Evolutionary conservation across 257 asterid species (phyloP).

Genomic region (Leonotis leonurus): DNA sequence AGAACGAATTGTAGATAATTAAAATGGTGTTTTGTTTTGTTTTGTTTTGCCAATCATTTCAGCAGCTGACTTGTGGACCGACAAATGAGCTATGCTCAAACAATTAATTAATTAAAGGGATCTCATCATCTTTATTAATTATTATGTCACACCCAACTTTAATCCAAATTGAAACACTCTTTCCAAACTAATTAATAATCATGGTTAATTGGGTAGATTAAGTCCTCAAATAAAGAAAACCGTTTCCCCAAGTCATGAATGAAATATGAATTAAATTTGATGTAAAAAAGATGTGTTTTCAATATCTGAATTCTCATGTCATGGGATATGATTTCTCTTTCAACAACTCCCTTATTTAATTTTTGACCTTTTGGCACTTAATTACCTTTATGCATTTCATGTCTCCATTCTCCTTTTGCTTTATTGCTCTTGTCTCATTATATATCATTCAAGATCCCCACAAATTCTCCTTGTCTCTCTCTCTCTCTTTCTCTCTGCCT

Average conservation of each 20-base stretch:
- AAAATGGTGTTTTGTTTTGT: neutral
- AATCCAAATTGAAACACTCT: neutral
- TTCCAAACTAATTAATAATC: neutral
- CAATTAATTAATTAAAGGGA: conserved; percentile 26
- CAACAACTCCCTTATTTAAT: conserved; percentile 32
- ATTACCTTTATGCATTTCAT: conserved; percentile 27
- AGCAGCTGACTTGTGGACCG: conserved; percentile 41
- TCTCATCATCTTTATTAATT: too few relatives aligned
- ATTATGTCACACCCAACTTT: conserved; percentile 19
- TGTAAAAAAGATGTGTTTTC: neutral
- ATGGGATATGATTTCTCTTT: neutral
- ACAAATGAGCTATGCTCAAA: conserved; percentile 34
- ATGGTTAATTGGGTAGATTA: neutral
- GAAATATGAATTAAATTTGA: neutral
- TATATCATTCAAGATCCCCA: conserved; percentile 17
- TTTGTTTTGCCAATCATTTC: conserved; percentile 47
- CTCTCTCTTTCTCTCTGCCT: neutral
- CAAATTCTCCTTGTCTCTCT: conserved; percentile 20
- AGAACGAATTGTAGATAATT: neutral
- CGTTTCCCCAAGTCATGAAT: neutral
- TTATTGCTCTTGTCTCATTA: conserved; percentile 20
- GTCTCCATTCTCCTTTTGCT: conserved; percentile 22
- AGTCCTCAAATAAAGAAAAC: neutral
- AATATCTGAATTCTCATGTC: neutral
- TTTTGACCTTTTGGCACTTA: conserved; percentile 36